A percentile compares a stretch with the other conserved stretches of the same genome.
These are phyloP conservation scores for Ambrosiella cleistominuta DNA, from an alignment of 2,329 filamentous ascomycete genomes.

Conservation along the genomic window DNA sequence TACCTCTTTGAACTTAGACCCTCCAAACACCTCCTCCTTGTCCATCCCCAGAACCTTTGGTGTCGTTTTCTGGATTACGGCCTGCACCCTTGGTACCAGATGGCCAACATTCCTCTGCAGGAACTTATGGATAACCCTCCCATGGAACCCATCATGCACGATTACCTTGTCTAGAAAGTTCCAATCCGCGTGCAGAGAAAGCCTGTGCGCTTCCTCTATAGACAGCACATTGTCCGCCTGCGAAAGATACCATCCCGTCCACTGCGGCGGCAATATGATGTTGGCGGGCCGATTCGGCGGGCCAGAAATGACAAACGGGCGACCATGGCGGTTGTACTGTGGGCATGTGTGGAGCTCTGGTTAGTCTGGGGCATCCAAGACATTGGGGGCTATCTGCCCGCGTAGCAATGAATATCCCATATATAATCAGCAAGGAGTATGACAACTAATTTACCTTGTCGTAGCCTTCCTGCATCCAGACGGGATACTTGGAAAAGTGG, in stretches of 20 bases:
- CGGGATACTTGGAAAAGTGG: slow-evolving; percentile 22
- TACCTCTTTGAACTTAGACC: too few relatives aligned
- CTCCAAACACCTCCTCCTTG: background rate
- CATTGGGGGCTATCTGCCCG: background rate
- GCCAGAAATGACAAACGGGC: slow-evolving; percentile 26
- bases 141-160: slow-evolving; percentile 23
- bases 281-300: slow-evolving; percentile 25
- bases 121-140: slow-evolving; percentile 26
- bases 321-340: slow-evolving; percentile 25
- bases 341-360: background rate
- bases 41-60: background rate
- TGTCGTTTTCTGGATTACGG: background rate
- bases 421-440: background rate
- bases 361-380: background rate
- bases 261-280: slow-evolving; percentile 26
- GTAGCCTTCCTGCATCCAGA: slow-evolving; percentile 28
- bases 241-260: slow-evolving; percentile 29
- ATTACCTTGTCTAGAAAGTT: slow-evolving; percentile 25
- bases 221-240: slow-evolving; percentile 28
- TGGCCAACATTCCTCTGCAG: slow-evolving; percentile 24
- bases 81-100: slow-evolving; percentile 24
- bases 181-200: slow-evolving; percentile 23
- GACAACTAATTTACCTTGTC: slow-evolving; percentile 19
- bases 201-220: slow-evolving; percentile 24
- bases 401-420: background rate